Percentiles rank a stretch among this genome's conserved stretches.
Evolutionary conservation across 2,329 filamentous ascomycete genomes (phyloP).

Genomic region (Trichoderma sp.): DNA sequence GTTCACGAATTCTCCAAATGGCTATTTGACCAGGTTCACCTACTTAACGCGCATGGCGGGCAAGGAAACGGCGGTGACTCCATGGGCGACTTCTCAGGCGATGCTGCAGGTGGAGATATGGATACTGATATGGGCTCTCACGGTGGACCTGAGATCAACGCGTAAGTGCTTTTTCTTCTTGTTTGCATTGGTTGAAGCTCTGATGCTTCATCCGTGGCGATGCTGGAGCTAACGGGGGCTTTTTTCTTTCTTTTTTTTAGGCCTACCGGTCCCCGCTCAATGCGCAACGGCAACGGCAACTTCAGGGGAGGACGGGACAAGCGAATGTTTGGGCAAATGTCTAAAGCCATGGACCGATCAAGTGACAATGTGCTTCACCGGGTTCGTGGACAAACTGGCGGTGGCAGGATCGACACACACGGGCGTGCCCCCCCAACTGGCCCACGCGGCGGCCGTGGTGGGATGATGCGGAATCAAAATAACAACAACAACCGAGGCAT

Average conservation of each 20-base stretch:
- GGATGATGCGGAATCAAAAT: conserved; percentile 50
- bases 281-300: conserved; percentile 66
- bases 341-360: conserved; percentile 75
- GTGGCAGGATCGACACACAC: conserved; percentile 79
- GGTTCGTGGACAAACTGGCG: conserved; percentile 67
- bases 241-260: conserved; percentile 43
- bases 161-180: conserved; percentile 45
- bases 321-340: conserved; percentile 80
- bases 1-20: conserved; percentile 82
- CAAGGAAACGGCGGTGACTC: conserved; percentile 31
- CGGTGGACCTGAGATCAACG: conserved; percentile 50
- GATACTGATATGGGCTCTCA: conserved; percentile 72
- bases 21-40: conserved; percentile 85
- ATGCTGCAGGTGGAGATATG: conserved; percentile 42
- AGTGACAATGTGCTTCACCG: conserved; percentile 76
- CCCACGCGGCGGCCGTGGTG: conserved; percentile 56
- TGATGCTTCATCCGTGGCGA: not conserved
- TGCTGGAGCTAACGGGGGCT: not conserved
- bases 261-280: conserved; percentile 90
- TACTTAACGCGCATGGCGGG: conserved; percentile 58
- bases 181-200: not conserved
- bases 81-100: conserved; percentile 33
- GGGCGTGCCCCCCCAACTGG: conserved; percentile 68
- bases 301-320: conserved; percentile 64
- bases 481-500: conserved; percentile 31